These are phyloP conservation scores for Proliferodiscus dingleyae DNA, from an alignment of 2,329 filamentous ascomycete species.

Conservation along the genomic window DNA sequence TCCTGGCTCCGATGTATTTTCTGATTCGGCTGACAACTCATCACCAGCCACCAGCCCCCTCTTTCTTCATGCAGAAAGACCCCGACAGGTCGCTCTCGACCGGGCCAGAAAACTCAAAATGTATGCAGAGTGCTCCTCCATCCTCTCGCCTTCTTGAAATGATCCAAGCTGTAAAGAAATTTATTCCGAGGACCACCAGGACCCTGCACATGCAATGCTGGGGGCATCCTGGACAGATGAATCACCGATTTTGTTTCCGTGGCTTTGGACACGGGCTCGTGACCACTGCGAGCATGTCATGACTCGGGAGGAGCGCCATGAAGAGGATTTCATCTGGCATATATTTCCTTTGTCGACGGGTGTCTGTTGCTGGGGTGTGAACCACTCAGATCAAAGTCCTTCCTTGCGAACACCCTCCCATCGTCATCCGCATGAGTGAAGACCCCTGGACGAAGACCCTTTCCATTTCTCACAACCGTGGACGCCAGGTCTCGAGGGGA, in stretches of 20 bases:
- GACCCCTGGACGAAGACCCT: neutral
- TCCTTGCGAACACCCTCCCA: neutral
- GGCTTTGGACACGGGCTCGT: neutral
- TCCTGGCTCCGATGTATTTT: neutral
- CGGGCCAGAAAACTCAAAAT: constrained; percentile 9
- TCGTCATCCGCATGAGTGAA: neutral
- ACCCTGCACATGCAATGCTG: neutral
- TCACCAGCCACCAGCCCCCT: constrained; percentile 1
- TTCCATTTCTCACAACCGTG: constrained; percentile 1
- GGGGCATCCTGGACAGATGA: neutral
- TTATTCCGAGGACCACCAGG: neutral
- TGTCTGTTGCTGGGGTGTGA: neutral
- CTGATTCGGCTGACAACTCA: constrained; percentile 11
- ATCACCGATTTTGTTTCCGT: neutral
- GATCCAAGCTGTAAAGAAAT: neutral
- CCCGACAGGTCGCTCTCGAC: constrained; percentile 10
- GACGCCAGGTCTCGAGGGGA: neutral
- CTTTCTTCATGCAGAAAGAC: constrained; percentile 9
- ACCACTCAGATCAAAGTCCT: constrained; percentile 2
- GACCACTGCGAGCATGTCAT: constrained; percentile 2
- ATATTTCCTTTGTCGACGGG: neutral
- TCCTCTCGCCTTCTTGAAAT: neutral
- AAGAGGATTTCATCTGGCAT: neutral
- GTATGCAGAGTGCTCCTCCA: neutral
- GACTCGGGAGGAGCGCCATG: neutral